phyloP scores from a whole-genome alignment of 768 basidiomycete species.

The Cubamyces lactineus region DNA sequence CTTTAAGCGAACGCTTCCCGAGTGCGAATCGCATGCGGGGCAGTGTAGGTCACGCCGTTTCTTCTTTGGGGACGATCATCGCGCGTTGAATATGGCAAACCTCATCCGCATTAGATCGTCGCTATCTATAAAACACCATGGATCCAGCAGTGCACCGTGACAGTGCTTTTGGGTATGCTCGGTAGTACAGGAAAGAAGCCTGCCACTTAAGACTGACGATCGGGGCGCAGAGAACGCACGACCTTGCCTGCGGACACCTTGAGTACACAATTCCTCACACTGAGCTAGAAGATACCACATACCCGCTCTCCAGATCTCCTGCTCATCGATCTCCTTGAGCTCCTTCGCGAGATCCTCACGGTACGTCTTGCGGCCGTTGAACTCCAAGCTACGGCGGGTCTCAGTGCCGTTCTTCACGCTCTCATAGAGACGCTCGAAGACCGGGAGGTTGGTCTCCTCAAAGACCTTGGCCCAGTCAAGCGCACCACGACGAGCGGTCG shows the following conservation, averaged over 20 bases:
- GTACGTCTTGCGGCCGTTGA: slow-evolving; percentile 92
- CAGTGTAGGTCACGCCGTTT: not conserved
- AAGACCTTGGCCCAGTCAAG: slow-evolving; percentile 99
- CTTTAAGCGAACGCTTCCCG: not conserved
- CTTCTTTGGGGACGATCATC: not conserved
- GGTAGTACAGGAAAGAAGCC: not conserved
- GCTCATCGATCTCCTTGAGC: slow-evolving; percentile 92
- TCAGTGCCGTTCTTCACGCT: slow-evolving; percentile 95
- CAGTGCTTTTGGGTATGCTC: slow-evolving; percentile 29
- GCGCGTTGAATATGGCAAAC: not conserved
- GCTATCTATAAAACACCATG: slow-evolving; percentile 18
- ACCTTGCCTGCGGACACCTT: slow-evolving; percentile 62
- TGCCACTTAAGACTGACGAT: slow-evolving; percentile 59
- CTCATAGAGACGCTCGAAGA: slow-evolving; percentile 95
- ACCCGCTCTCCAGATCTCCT: slow-evolving; percentile 99
- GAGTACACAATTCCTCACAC: not conserved
- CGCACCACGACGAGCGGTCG: slow-evolving; percentile 97
- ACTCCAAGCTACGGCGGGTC: slow-evolving; percentile 96
- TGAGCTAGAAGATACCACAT: slow-evolving; percentile 31
- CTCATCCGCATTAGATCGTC: slow-evolving; percentile 18
- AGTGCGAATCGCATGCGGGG: not conserved
- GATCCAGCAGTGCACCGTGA: slow-evolving; percentile 23
- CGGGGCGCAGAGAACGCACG: slow-evolving; percentile 87
- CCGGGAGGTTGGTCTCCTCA: slow-evolving; percentile 90
- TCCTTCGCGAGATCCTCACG: slow-evolving; percentile 91